Evolutionary conservation across 228 moss, liverwort and hornwort species (phyloP), one percentile per base, ranked within the genome.

Genomic region (Sphagnum fallax): DNA sequence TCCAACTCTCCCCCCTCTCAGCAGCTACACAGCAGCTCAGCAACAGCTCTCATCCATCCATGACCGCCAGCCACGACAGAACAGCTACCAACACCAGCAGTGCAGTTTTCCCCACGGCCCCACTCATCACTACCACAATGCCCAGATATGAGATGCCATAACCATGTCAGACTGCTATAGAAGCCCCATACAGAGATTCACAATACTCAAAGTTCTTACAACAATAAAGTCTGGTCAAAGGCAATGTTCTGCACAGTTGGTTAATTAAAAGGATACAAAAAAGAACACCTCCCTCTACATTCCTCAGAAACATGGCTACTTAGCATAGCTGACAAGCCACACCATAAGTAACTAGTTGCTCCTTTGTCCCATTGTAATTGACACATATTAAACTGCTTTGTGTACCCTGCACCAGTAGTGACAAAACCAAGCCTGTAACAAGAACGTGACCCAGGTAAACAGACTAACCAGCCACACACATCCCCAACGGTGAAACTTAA

Each of bases 51-150:
- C 63, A 75, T 71, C 52, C 62, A 86, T 66, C 87, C 90, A 90
- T 89, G 86, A 79, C 84, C 91, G 88, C 87, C 90, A 92, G 90
- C 95, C 92, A 92, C 95, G 90, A 90, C 83, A 92, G 92, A 88
- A 88, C 95, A 95, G 95, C 95, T 92, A 90, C 92, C 92, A 32
- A 90, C 92, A 95, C 86, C 82, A 80, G 70, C 60, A 82, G 74
- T 70, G 71, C 74, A 82, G 76, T 76, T 92, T 85, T 90, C 82
- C 94, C 92, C 90, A 95, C 95, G 95, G 92, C 95, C 95, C 92
- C 95, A 95, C 87, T 92, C 92, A 90, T 87, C 95, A 92, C 95
- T 95, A 95, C 89, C 95, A 95, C 95, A 95, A 82, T 80, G 71
- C 87, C 88, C 95, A 89, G 84, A 83, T 82, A 74, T 87, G 73